Percentiles rank a stretch among this genome's conserved stretches.
phyloP scores from a whole-genome alignment of 2,329 filamentous ascomycete genomes.

The Trichoderma gracile region DNA sequence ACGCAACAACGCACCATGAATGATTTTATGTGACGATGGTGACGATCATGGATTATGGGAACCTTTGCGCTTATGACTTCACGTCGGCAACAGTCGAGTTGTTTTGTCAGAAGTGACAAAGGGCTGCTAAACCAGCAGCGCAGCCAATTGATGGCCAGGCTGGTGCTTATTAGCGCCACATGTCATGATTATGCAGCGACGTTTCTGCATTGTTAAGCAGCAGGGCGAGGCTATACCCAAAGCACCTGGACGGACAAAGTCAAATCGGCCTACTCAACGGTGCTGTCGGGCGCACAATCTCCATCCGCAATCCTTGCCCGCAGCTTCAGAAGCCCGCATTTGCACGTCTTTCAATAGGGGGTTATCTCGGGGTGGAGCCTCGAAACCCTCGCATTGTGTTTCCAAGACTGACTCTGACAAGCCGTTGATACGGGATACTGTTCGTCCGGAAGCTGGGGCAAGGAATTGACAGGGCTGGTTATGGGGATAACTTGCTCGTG shows the following conservation, averaged over 20 bases:
- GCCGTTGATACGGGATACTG: background rate
- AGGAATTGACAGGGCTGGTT: background rate
- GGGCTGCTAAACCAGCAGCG: background rate
- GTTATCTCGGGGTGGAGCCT: background rate
- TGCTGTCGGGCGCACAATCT: background rate
- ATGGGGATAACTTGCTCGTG: too few relatives aligned
- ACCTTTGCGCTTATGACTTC: background rate
- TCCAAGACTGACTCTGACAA: background rate
- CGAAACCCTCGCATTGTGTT: background rate
- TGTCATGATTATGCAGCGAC: constrained; percentile 22
- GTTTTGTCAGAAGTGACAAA: constrained; percentile 18
- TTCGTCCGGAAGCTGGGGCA: background rate
- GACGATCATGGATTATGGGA: background rate
- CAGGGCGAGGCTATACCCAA: constrained; percentile 12
- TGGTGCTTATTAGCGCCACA: background rate
- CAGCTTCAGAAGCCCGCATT: background rate
- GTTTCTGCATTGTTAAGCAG: background rate
- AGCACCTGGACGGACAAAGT: background rate
- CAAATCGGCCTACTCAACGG: background rate
- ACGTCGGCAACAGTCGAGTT: background rate
- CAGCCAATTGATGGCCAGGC: background rate
- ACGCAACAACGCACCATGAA: background rate
- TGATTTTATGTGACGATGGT: too few relatives aligned
- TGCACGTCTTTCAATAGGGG: background rate
- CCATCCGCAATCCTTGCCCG: constrained; percentile 5